Evolutionary conservation across 345 rosid species (phyloP), one percentile per base, ranked within the genome.

Genomic region (Turritis glabra): DNA sequence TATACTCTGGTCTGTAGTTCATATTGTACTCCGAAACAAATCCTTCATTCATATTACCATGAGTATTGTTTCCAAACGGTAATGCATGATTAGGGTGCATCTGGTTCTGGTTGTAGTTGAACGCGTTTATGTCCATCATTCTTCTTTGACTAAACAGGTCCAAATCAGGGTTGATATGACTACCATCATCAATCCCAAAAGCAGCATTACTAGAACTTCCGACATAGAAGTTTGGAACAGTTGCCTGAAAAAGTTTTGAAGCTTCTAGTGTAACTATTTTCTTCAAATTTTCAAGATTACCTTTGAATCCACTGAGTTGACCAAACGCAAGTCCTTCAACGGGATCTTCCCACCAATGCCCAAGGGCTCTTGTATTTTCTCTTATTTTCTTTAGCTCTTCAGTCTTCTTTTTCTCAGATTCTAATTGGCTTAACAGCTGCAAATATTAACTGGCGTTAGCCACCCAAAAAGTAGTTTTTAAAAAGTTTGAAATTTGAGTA

Each of bases 281-380:
- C 74, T 74, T 84, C 37, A 91, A 73, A 33, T 61, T 78, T 68
- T 77, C 82, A 37, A 91, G 62, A 0, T 77, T 47, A 8, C 37
- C 25, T 63, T 77, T 83, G 61, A 89, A 50, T 38, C 41, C 82
- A 32, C 75, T 56, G 7, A 81, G 78, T 70, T 86, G 84, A 5
- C 29, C 1, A 5, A 68, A 8, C 11, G 29, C 70, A 11, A 87
- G 80, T 35, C 68, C 79, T 1, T 81, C 84, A 2, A 77, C 27
- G 1, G 89, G 87, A 2, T 79, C 50, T 67, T 84, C 82, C 96
- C 90, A 87, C 90, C 92, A 85, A 43, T 61, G 37, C 46, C 59
- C 72, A 32, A 17, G 11, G 2, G 5, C 60, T 63, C 64, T 63
- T 8, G 73, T 57, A 1, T 56, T 72, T 40, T 72, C 76, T 55